phyloP scores from a whole-genome alignment of 2,329 filamentous ascomycete genomes.

The Phialophora chinensis region DNA sequence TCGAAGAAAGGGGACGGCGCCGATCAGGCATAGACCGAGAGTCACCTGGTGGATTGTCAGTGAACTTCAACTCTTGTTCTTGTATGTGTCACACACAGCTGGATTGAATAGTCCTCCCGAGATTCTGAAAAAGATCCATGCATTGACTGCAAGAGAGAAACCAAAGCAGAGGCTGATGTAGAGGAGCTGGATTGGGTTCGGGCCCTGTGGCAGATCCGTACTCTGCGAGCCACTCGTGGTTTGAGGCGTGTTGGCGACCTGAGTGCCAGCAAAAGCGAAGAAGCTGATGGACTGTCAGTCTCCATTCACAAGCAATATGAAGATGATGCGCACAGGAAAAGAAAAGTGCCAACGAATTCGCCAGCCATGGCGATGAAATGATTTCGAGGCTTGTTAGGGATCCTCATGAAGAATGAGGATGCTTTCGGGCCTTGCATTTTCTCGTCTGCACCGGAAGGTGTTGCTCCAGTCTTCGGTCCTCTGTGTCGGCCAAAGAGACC shows the following conservation, averaged over 20 bases:
- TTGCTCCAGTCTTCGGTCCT: conserved; percentile 24
- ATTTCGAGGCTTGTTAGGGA: conserved; percentile 48
- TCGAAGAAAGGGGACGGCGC: conserved; percentile 61
- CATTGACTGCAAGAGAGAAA: conserved; percentile 58
- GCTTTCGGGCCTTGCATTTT: conserved; percentile 32
- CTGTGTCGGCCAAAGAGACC: conserved; percentile 32
- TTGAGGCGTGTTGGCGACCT: conserved; percentile 52
- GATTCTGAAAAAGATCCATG: conserved; percentile 61
- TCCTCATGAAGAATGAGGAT: conserved; percentile 29
- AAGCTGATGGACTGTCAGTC: conserved; percentile 41
- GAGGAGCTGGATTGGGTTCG: conserved; percentile 47
- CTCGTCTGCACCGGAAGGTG: conserved; percentile 29
- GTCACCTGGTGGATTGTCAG: conserved; percentile 53
- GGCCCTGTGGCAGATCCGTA: conserved; percentile 37
- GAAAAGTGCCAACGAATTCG: conserved; percentile 60
- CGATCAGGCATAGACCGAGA: conserved; percentile 64
- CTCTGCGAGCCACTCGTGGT: conserved; percentile 42
- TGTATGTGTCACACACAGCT: conserved; percentile 44
- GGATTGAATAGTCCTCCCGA: conserved; percentile 61
- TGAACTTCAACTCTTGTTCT: conserved; percentile 2
- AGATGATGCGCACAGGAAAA: conserved; percentile 45
- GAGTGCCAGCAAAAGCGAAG: conserved; percentile 56
- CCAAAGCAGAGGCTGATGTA: conserved; percentile 55
- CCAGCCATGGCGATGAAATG: conserved; percentile 56
- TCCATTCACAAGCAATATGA: neutral